These are phyloP conservation scores for Fistulifera solaris DNA, from an alignment of 108 stramenopile species.

Conservation along the genomic window DNA sequence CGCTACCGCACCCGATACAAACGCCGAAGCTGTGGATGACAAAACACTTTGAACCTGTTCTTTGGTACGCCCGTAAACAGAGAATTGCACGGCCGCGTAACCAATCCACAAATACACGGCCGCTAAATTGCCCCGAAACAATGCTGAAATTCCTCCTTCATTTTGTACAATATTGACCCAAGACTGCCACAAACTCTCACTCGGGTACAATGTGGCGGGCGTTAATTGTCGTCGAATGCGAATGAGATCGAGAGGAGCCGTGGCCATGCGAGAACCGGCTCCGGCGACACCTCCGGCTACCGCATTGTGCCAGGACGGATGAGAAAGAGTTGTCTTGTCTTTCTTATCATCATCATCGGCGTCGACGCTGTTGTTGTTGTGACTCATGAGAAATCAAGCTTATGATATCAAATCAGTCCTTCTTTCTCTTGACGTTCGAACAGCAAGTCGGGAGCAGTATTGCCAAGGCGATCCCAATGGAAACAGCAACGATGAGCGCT, in stretches of 20 bases:
- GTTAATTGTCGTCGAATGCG: slow-evolving; percentile 81
- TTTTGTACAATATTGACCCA: slow-evolving; percentile 37
- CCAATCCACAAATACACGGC: slow-evolving; percentile 89
- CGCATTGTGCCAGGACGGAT: slow-evolving; percentile 33
- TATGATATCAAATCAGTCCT: slow-evolving; percentile 6
- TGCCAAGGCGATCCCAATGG: neutral
- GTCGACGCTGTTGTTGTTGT: too few species aligned
- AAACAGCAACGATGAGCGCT: neutral
- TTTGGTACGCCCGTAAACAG: slow-evolving; percentile 10
- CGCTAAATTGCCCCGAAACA: slow-evolving; percentile 88
- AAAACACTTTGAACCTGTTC: neutral
- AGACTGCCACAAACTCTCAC: slow-evolving; percentile 5
- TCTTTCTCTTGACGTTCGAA: neutral
- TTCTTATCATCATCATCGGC: neutral
- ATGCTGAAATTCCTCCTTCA: slow-evolving; percentile 69
- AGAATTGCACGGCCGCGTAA: slow-evolving; percentile 85
- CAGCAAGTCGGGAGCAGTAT: slow-evolving; percentile 14
- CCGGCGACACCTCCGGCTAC: slow-evolving; percentile 38
- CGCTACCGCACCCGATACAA: slow-evolving; percentile 70
- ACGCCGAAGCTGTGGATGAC: slow-evolving; percentile 28
- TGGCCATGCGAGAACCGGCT: slow-evolving; percentile 43
- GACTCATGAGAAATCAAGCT: too few species aligned
- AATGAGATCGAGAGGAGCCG: slow-evolving; percentile 86
- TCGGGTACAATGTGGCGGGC: slow-evolving; percentile 15
- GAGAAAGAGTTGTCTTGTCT: neutral